Base-by-base conservation (phyloP, 2,329 filamentous ascomycete species). In the Fusarium citri region DNA sequence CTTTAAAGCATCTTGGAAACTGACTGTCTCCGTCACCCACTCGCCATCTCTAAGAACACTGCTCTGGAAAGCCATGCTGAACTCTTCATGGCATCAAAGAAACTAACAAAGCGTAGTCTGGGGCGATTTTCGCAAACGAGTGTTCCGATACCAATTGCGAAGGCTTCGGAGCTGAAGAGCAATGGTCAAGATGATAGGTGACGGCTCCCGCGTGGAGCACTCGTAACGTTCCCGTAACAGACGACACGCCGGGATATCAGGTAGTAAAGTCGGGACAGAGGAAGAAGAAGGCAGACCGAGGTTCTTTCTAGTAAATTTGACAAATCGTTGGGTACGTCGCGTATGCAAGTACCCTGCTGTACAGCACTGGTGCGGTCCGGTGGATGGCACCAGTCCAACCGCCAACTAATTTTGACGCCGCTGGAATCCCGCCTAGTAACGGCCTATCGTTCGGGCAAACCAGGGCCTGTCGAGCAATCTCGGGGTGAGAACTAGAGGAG, bases 11-110 rank as follows among this genome's bases (percentile, higher is more conserved):
- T 79, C 78, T 66, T 82, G 72, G 59, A 86, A 67, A 64, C 83
- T 79, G 71, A 87, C 79, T 1, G 80, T 87, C 71, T 85, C 80
- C n/a, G 84, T 85, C 37, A 88, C 84, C 87, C 87, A 89, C 76
- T 84, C 79, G 64, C 87, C 86, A 72, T 86, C 80, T 64, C 84
- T 81, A 25, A 88, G 75, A 64, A 88, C 81, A 66, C 83, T 87
- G 37, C 85, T 86, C 73, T 89, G 86, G 62, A 89, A 83, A 56
- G 85, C 79, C 80, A 82, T 82, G 41, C 15, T 77, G 58, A 48
- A 62, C 48, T 55, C 40, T 53, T 68, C 72, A 72, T 76, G 71
- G 50, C 70, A 77, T 62, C 49, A 64, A 60, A 43, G 58, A 43
- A 50, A 30, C 31, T 42, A 41, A 25, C 12, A 25, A 23, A 53